phyloP scores from a whole-genome alignment of 2,329 filamentous ascomycete genomes.

The Escovopsis sp. region DNA sequence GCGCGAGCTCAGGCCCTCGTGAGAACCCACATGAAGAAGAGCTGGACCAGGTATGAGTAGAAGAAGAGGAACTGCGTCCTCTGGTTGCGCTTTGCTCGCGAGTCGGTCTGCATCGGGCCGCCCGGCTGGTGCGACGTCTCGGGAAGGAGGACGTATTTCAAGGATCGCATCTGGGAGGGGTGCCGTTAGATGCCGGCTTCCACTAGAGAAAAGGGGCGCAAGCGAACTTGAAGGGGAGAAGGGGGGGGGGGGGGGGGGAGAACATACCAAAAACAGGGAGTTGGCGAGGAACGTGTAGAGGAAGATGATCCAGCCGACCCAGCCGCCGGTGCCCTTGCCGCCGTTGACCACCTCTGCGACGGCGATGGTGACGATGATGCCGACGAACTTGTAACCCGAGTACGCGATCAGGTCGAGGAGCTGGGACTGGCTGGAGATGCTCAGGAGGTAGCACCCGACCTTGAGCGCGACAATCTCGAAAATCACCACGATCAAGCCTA shows the following conservation, averaged over 20 bases:
- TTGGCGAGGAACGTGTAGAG: constrained; percentile 87
- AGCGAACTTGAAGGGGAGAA: neutral
- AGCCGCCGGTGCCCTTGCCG: constrained; percentile 70
- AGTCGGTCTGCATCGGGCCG: constrained; percentile 54
- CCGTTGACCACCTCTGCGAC: constrained; percentile 64
- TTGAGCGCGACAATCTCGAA: constrained; percentile 86
- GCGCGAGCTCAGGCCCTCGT: constrained; percentile 25
- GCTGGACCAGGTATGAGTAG: constrained; percentile 88
- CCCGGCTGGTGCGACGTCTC: constrained; percentile 56
- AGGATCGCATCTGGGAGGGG: constrained; percentile 58
- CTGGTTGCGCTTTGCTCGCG: constrained; percentile 71
- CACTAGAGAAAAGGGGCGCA: neutral
- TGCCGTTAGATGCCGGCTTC: constrained; percentile 5
- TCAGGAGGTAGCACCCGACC: constrained; percentile 82
- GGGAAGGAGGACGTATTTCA: constrained; percentile 90
- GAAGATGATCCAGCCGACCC: constrained; percentile 81
- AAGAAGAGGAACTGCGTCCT: constrained; percentile 85
- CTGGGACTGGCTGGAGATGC: constrained; percentile 87
- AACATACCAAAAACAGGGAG: constrained; percentile 77
- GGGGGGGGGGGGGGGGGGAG: too few species aligned
- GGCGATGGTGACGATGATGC: constrained; percentile 78
- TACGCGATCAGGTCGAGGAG: constrained; percentile 90
- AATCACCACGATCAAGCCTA: constrained; percentile 67
- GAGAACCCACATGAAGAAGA: constrained; percentile 81
- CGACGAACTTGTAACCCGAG: constrained; percentile 96